Conservation (phyloP, 352 stramenopile genomes). For the Blastocystis sp. region DNA sequence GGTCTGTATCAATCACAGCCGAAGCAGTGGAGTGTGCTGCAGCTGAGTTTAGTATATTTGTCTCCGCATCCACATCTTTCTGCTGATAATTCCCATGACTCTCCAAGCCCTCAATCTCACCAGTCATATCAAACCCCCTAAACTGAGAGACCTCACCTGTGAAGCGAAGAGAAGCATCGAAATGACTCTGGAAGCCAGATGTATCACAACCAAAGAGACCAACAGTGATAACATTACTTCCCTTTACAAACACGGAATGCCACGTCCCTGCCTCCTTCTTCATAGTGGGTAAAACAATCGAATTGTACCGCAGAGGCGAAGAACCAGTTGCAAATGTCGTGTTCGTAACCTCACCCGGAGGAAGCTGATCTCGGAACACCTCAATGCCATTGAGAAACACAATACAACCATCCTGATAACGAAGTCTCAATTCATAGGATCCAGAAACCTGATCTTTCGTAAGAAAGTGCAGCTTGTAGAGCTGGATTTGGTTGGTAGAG, state of each 20-base stretch:
- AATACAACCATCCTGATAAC: not conserved
- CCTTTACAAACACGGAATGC: not conserved
- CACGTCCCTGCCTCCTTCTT: not conserved
- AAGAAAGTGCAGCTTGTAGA: constrained; percentile 21
- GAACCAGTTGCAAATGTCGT: not conserved
- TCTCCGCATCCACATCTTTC: no score
- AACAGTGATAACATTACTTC: not conserved
- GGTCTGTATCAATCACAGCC: no score
- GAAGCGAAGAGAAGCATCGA: constrained; percentile 9
- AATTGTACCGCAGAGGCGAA: not conserved
- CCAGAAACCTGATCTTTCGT: not conserved
- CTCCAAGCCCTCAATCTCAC: not conserved
- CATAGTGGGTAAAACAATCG: not conserved
- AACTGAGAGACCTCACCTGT: not conserved
- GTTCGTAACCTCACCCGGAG: not conserved
- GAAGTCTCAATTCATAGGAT: not conserved
- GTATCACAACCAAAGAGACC: not conserved
- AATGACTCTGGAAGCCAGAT: not conserved
- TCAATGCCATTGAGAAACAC: not conserved
- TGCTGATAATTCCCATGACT: not conserved
- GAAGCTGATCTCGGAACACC: not conserved
- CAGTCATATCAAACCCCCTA: not conserved
- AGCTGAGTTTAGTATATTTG: no score
- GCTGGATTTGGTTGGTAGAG: constrained; percentile 27
- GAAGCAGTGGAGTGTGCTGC: no score